Base-by-base conservation (phyloP, 176 grass and related monocot species). In the Cenchrus americanus region DNA sequence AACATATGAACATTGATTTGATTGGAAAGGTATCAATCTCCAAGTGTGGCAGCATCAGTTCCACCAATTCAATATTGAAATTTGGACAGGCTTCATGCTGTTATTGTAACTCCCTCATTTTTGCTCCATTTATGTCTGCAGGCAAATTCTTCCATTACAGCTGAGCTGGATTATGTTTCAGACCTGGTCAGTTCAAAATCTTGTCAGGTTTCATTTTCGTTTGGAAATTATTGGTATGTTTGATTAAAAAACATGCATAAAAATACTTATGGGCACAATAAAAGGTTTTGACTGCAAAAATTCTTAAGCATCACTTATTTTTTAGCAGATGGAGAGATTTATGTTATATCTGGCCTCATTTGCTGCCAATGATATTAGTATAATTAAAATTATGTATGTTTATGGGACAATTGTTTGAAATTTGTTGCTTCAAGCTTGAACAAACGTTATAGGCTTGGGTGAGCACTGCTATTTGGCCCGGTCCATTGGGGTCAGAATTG, bases 61-160 rank as follows among this genome's bases (percentile, higher is more conserved):
- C 9, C 54, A 50, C 57, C 37, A 62, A 46, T 69, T 62, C 44
- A 59, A 21, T 77, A 58, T 81, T 9, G 13, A 66, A 79, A 34
- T 82, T 79, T 77, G 66, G 44, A 85, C 69, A 67, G 69, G 21
- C 54, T 77, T 53, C 41, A 67, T 77, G 79, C 23, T 75, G 52
- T 69, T 17, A 32, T 42, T 81, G 48, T 59, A 81, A 58, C 14
- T 7, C 10, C 71, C 17, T 83, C 41, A 69, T 69, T 76, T 42
- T 26, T 84, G 65, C 12, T 59, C 19, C 55, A 18, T 75, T 86
- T 82, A 75, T 88, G 77, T 62, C 93, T 83, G 78, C 85, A 98
- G 96, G 96, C 91, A 86, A 93, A 88, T 83, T 95, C 89, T 69
- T 94, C 92, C 47, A 94, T 98, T 82, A 95, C 92, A 66, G 81